Conservation (phyloP, 768 basidiomycete genomes). For the Naganishia antarctica region DNA sequence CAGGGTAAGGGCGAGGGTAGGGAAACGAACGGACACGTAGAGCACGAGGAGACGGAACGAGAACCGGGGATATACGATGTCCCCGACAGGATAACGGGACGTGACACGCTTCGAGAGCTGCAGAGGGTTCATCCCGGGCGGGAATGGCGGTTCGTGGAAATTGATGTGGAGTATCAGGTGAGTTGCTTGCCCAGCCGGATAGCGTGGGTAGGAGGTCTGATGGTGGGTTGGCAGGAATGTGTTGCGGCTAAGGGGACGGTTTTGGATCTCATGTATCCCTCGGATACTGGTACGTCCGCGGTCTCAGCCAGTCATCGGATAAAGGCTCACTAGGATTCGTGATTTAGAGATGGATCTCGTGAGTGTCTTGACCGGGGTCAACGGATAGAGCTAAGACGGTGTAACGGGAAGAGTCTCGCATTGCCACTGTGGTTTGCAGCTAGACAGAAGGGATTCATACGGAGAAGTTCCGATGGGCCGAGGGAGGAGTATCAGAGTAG, state of each 20-base stretch:
- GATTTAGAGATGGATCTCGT: conserved; percentile 63
- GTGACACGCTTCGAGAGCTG: conserved; percentile 72
- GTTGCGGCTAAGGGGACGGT: conserved; percentile 58
- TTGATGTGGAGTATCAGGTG: conserved; percentile 77
- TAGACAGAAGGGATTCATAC: conserved; percentile 64
- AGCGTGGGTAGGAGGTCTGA: too few relatives aligned
- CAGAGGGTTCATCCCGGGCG: conserved; percentile 68
- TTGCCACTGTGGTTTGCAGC: conserved; percentile 91
- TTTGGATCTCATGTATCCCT: conserved; percentile 56
- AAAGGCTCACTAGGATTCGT: neutral
- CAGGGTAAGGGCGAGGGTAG: conserved; percentile 50
- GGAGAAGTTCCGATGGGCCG: conserved; percentile 47
- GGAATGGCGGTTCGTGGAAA: conserved; percentile 85
- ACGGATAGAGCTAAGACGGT: neutral
- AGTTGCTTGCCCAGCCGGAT: conserved; percentile 28
- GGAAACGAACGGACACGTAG: neutral
- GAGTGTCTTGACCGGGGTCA: conserved; percentile 9
- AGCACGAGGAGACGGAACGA: neutral
- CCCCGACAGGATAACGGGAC: conserved; percentile 80
- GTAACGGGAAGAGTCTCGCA: conserved; percentile 67
- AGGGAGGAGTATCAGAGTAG: conserved; percentile 61
- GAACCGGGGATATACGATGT: conserved; percentile 60
- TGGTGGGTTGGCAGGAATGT: conserved; percentile 57
- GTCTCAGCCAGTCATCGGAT: too few relatives aligned
- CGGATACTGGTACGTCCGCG: conserved; percentile 35